These are phyloP conservation scores for Mortierella sp. DNA, from an alignment of 371 early-diverging fungal species.

Conservation along the genomic window DNA sequence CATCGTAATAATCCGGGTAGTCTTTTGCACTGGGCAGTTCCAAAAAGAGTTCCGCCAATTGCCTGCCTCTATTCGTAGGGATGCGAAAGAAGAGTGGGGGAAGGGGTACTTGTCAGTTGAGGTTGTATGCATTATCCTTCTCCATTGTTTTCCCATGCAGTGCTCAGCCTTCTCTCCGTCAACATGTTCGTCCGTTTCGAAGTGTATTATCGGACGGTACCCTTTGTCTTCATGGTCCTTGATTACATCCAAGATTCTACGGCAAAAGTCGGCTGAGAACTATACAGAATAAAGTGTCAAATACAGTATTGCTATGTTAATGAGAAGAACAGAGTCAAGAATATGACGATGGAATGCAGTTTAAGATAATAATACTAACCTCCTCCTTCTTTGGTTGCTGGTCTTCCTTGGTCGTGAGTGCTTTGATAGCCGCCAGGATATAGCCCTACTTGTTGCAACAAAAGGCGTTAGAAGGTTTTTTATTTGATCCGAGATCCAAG, in stretches of 20 bases:
- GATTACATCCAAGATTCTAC: constrained; percentile 34
- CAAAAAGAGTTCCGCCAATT: constrained; percentile 82
- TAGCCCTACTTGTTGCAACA: background rate
- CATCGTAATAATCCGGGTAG: constrained; percentile 94
- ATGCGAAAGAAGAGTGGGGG: background rate
- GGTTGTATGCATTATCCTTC: background rate
- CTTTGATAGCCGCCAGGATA: constrained; percentile 23
- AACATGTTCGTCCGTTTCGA: background rate
- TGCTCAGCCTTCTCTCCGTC: background rate
- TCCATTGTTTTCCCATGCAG: background rate
- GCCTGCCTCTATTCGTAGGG: constrained; percentile 64
- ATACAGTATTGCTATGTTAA: background rate
- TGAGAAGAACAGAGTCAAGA: background rate
- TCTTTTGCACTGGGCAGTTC: constrained; percentile 80
- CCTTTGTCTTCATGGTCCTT: constrained; percentile 43
- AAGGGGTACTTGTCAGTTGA: background rate
- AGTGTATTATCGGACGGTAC: constrained; percentile 9
- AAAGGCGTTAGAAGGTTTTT: background rate
- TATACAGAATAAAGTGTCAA: constrained; percentile 9
- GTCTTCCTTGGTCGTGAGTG: constrained; percentile 9
- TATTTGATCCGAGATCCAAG: background rate
- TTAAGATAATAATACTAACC: background rate
- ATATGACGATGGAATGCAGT: background rate
- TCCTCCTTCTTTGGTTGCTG: constrained; percentile 15
- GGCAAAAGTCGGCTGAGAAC: constrained; percentile 51